phyloP scores from a whole-genome alignment of 2,329 filamentous ascomycete species.

The Coniochaeta prunicola region DNA sequence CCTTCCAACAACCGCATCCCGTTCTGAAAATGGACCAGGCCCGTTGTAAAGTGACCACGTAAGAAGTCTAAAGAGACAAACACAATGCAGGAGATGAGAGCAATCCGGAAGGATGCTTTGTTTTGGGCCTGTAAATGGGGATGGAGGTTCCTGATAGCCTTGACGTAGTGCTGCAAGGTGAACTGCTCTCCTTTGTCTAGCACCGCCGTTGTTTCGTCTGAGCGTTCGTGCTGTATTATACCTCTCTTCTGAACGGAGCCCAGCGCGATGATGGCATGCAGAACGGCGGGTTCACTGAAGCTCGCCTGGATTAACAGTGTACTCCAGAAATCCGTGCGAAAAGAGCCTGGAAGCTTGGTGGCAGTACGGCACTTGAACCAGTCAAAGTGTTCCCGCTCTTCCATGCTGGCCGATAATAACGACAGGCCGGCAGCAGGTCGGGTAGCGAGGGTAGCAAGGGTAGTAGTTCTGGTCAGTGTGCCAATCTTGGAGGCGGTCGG shows the following conservation, averaged over 20 bases:
- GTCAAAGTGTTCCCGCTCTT: slow-evolving; percentile 8
- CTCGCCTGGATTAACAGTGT: slow-evolving; percentile 18
- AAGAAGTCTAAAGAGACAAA: slow-evolving; percentile 37
- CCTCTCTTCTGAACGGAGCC: slow-evolving; percentile 18
- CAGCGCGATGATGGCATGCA: slow-evolving; percentile 22
- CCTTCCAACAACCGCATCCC: too few relatives aligned
- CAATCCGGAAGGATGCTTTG: slow-evolving; percentile 22
- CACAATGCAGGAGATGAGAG: slow-evolving; percentile 27
- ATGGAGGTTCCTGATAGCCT: slow-evolving; percentile 21
- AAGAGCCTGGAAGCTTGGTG: slow-evolving; percentile 1
- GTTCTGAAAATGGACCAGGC: slow-evolving; percentile 28
- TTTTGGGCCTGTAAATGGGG: slow-evolving; percentile 22
- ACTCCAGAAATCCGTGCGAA: slow-evolving; percentile 19
- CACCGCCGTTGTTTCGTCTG: neutral
- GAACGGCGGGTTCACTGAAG: slow-evolving; percentile 18
- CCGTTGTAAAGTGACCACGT: slow-evolving; percentile 25
- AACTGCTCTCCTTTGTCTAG: slow-evolving; percentile 14
- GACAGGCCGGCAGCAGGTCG: slow-evolving; percentile 5
- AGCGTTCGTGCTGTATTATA: slow-evolving; percentile 6
- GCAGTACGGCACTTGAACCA: slow-evolving; percentile 9
- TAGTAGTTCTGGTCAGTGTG: neutral
- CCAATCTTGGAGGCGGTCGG: slow-evolving; percentile 4
- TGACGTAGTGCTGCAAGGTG: slow-evolving; percentile 32
- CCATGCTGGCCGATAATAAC: slow-evolving; percentile 5
- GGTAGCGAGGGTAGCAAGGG: neutral